phyloP scores from a whole-genome alignment of 495 filamentous ascomycete genomes.

The Neurospora sp. region DNA sequence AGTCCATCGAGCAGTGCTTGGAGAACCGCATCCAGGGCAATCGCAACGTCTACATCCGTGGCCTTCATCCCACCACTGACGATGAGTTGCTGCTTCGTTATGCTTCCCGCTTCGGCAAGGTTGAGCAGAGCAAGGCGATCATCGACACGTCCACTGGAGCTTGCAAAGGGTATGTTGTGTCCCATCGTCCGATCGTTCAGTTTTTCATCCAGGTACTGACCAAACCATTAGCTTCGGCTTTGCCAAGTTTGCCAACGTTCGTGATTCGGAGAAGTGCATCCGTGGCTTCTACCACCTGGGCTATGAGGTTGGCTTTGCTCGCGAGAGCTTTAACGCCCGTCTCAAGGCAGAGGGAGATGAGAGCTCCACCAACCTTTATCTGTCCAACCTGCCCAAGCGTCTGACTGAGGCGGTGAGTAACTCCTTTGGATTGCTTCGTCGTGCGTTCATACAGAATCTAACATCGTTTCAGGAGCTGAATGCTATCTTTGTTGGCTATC shows the following conservation, averaged over 20 bases:
- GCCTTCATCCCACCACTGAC: constrained; percentile 85
- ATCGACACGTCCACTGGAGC: constrained; percentile 82
- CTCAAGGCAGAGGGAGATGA: constrained; percentile 86
- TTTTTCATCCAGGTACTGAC: constrained; percentile 10
- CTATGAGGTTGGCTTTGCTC: constrained; percentile 94
- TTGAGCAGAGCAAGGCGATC: constrained; percentile 93
- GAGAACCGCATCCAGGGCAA: constrained; percentile 80
- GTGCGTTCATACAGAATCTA: not conserved
- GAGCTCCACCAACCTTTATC: constrained; percentile 86
- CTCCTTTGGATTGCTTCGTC: not conserved
- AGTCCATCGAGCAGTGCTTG: constrained; percentile 80
- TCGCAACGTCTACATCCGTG: constrained; percentile 93
- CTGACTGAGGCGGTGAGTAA: constrained; percentile 74
- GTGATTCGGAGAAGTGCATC: constrained; percentile 89
- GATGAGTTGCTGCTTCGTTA: constrained; percentile 80
- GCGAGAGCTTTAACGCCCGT: constrained; percentile 90
- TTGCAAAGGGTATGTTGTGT: constrained; percentile 75
- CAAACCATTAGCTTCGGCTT: constrained; percentile 70
- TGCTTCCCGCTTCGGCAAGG: constrained; percentile 76
- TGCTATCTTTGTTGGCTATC: constrained; percentile 72
- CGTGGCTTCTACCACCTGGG: constrained; percentile 87
- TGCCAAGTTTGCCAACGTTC: constrained; percentile 79
- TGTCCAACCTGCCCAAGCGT: constrained; percentile 84
- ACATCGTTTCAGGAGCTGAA: constrained; percentile 48
- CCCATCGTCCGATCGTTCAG: not conserved